Base-by-base conservation (phyloP, 176 grass and related monocot genomes). In the Aegilops sharonensis region DNA sequence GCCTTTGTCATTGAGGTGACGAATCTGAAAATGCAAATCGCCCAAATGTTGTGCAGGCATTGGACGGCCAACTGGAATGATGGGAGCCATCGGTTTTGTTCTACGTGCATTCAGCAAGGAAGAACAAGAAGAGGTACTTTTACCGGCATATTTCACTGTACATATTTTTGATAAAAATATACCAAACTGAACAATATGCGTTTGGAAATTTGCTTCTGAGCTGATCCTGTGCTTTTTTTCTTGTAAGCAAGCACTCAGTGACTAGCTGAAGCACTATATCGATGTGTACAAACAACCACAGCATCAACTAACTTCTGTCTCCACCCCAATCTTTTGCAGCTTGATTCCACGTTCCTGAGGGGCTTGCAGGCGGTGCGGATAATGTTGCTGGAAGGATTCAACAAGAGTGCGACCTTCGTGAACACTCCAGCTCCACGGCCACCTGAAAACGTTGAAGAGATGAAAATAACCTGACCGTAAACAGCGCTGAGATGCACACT, bases 31-130 rank as follows among this genome's bases (percentile, higher is more conserved):
- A 63, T 50, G 64, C 6, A 30, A 37, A 54, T 59, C 31, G 3
- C 20, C 3, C 1, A 1, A 1, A n/a, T 81, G 61, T 70, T 70
- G 11, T 71, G 12, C 47, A 99, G 97, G 97, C 18, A 98, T 98
- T 48, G 97, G 97, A 52, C 75, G 93, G 9, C 97, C 97, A 81
- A 89, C 91, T 7, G 94, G 97, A 80, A 98, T 95, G 69, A 91
- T 98, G 94, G 94, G 89, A 59, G 85, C 88, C 85, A 92, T 89
- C 11, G 94, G 62, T 65, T 98, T 98, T 90, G 97, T 95, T 81
- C 83, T 95, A 48, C 86, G 88, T 10, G 85, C 91, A 30, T 98
- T 98, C 75, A 92, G 75, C 54, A 89, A 89, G 84, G 84, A 98
- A 89, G 95, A 97, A 42, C 85, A 86, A 52, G 89, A 93, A 74